Percentiles rank a stretch among this genome's conserved stretches.
Evolutionary conservation across 257 asterid species (phyloP).

Genomic region (Cinchona pubescens): DNA sequence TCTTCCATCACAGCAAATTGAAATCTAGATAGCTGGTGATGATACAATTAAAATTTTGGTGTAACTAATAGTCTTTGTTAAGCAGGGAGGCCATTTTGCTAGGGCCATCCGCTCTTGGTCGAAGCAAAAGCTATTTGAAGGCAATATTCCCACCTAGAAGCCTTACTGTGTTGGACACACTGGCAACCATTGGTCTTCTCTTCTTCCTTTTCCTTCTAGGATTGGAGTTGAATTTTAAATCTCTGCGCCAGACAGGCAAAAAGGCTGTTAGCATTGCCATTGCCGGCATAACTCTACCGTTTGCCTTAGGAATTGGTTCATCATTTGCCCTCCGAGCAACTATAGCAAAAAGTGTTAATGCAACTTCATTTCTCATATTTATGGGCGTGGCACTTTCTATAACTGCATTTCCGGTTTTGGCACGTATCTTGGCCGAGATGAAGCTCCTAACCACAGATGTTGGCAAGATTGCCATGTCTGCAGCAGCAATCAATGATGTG

Average conservation of each 20-base stretch:
- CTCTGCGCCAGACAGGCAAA: constrained; percentile 54
- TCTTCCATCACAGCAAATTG: too few species aligned
- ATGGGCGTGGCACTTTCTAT: constrained; percentile 90
- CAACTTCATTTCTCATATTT: constrained; percentile 57
- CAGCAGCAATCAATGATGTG: constrained; percentile 79
- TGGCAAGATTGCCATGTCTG: constrained; percentile 77
- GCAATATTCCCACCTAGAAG: constrained; percentile 63
- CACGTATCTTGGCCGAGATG: constrained; percentile 81
- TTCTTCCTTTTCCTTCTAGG: constrained; percentile 79
- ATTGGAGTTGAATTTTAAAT: constrained; percentile 53
- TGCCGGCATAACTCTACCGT: constrained; percentile 70
- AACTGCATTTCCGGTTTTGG: constrained; percentile 82
- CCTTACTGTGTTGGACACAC: constrained; percentile 67
- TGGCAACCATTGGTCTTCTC: constrained; percentile 75
- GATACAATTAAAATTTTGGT: not conserved
- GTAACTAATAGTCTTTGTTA: not conserved
- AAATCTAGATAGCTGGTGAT: not conserved
- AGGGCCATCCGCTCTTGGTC: constrained; percentile 85
- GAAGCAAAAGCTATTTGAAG: constrained; percentile 41
- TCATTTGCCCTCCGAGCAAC: constrained; percentile 53
- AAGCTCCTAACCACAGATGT: constrained; percentile 77
- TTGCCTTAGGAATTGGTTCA: constrained; percentile 67
- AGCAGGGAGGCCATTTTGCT: constrained; percentile 76
- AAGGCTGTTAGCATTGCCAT: constrained; percentile 65
- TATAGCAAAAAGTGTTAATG: constrained; percentile 38